phyloP scores from a whole-genome alignment of 2,329 filamentous ascomycete genomes.

The Plectosphaerella sp. region DNA sequence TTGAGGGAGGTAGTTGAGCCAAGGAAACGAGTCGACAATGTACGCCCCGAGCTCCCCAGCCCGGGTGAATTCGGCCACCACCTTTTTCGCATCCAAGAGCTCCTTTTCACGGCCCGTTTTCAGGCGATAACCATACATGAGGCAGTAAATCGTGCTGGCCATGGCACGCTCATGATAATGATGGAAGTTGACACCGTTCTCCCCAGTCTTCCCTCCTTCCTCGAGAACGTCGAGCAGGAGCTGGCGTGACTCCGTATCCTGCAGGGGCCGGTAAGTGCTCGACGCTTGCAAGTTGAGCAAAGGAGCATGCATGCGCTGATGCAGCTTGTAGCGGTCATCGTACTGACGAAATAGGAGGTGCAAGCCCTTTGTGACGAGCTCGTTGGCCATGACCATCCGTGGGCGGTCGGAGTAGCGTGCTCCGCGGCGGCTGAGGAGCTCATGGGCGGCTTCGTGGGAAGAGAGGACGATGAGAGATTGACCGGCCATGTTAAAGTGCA shows the following conservation, averaged over 20 bases:
- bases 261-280: conserved; percentile 31
- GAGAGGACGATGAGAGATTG: conserved; percentile 16
- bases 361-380: conserved; percentile 26
- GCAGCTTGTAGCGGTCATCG: conserved; percentile 28
- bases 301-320: conserved; percentile 31
- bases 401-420: conserved; percentile 15
- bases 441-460: conserved; percentile 13
- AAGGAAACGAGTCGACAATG: conserved; percentile 36
- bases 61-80: conserved; percentile 19
- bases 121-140: conserved; percentile 31
- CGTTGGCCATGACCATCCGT: conserved; percentile 24
- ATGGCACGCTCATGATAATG: conserved; percentile 26
- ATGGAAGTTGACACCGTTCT: conserved; percentile 21
- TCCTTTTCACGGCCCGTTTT: conserved; percentile 16
- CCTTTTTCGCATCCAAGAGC: conserved; percentile 15
- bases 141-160: conserved; percentile 29
- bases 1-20: conserved; percentile 33
- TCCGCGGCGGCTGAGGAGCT: conserved; percentile 14
- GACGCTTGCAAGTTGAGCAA: conserved; percentile 22
- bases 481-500: conserved; percentile 15
- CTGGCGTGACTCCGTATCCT: conserved; percentile 41
- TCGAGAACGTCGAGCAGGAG: conserved; percentile 35
- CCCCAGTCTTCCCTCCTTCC: conserved; percentile 16
- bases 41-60: conserved; percentile 22
- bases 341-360: conserved; percentile 37